Evolutionary conservation across 768 basidiomycete genomes (phyloP), one percentile per base, ranked within the genome.

Genomic region (Agaricus bisporus): DNA sequence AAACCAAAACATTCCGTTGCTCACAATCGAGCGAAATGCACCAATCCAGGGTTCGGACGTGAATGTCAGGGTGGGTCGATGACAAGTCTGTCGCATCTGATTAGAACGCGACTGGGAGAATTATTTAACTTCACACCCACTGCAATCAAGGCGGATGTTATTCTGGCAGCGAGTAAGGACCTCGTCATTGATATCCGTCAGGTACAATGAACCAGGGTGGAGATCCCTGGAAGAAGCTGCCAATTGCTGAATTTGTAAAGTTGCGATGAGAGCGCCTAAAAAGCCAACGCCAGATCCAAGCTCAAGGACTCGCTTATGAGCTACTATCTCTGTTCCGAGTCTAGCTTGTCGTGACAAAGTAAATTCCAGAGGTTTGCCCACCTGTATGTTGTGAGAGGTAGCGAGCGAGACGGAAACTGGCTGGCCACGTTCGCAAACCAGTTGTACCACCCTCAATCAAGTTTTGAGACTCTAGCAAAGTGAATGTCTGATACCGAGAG

Each of bases 231-330:
- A 7, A 18, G 14, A 48, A 15, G 20, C 7, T 36, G 20, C 47
- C 14, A 14, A 55, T 51, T 20, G 64, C 49, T 48, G 70, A 64
- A 50, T 47, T 60, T 91, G 89, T 14, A 89, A 64, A 41, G 73
- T 73, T 0, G 80, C 81, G 28, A 81, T 64, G 6, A 89, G 65
- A 37, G 80, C 77, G 4, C 87, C 90, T 14, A 91, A 70, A 60
- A 90, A 85, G n/a, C 90, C 90, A 3, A 75, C 72, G 1, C 90
- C 90, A 5, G 81, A 84, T 10, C 90, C 90, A 1, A 91, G 73
- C 63, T 92, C 90, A 9, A 92, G 75, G 6, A 89, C 72, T 15
- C 73, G 67, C 59, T 74, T 73, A 10, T 64, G 58, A 17, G 57
- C 54, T 1, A 85, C 66, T 10, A 81, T 48, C 7, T 75, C 85